A percentile compares a stretch with the other conserved stretches of the same genome.
Conservation (phyloP, 2,329 filamentous ascomycete species). For the Zymoseptoria tritici region DNA sequence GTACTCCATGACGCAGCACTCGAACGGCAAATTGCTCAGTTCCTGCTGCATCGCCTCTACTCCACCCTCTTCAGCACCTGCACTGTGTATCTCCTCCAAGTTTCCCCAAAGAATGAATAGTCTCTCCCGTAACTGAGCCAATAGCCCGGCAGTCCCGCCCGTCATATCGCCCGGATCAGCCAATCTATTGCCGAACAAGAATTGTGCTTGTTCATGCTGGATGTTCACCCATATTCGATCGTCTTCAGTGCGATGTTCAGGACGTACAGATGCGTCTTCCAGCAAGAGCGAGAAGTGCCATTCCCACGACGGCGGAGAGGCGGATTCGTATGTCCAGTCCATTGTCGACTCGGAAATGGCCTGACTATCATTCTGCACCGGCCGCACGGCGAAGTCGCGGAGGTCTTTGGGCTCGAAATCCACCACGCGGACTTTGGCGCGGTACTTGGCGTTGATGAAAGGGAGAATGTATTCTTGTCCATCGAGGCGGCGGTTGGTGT, state of each 20-base stretch:
- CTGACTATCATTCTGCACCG: conserved; percentile 1
- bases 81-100: conserved; percentile 58
- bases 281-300: conserved; percentile 78
- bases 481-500: conserved; percentile 36
- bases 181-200: conserved; percentile 47
- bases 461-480: conserved; percentile 18
- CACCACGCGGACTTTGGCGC: conserved; percentile 64
- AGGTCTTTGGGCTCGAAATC: conserved; percentile 68
- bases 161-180: conserved; percentile 54
- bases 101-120: conserved; percentile 81
- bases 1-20: conserved; percentile 39
- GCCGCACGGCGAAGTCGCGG: conserved; percentile 58
- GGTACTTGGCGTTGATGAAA: conserved; percentile 57
- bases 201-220: conserved; percentile 50
- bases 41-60: background rate
- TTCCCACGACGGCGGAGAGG: conserved; percentile 52
- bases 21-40: conserved; percentile 36
- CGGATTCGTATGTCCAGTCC: conserved; percentile 7
- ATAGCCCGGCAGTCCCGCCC: conserved; percentile 26
- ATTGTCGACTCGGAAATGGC: background rate
- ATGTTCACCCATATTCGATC: conserved; percentile 58
- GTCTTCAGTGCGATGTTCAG: background rate
- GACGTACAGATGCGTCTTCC: conserved; percentile 52
- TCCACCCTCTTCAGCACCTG: conserved; percentile 28
- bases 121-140: conserved; percentile 56